Conservation (phyloP, 208 protist species). For the Novymonas esmeraldas region DNA sequence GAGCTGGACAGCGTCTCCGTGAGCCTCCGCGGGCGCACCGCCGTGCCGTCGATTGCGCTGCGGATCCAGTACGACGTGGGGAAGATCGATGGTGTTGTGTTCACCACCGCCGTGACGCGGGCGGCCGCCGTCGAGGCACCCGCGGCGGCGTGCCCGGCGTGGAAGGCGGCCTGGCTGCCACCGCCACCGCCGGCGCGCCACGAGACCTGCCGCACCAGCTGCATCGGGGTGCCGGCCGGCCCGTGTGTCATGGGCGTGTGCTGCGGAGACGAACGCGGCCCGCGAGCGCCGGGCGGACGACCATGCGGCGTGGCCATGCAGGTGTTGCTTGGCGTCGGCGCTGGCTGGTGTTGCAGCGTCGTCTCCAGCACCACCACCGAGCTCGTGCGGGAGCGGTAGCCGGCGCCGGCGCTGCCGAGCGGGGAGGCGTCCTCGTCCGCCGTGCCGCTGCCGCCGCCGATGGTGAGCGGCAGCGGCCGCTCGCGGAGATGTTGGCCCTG, state of each 20-base stretch:
- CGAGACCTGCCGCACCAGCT: neutral
- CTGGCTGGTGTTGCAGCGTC: neutral
- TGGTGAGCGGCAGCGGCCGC: neutral
- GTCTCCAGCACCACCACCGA: neutral
- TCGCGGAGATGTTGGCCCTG: neutral
- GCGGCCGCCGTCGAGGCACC: neutral
- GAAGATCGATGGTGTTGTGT: neutral
- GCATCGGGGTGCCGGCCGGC: no score
- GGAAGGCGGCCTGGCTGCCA: neutral
- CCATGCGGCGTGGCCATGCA: neutral
- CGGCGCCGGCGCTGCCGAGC: no score
- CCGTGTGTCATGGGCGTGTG: no score
- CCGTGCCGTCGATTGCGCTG: neutral
- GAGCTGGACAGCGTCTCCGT: neutral
- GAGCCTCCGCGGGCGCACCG: neutral
- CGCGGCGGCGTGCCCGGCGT: no score
- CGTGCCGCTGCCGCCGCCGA: no score
- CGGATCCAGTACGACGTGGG: slow-evolving; percentile 3
- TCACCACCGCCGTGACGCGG: neutral
- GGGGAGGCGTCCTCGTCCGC: neutral
- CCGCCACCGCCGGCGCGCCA: neutral
- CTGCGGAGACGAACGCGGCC: neutral
- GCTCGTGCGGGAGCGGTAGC: neutral
- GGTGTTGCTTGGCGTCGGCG: neutral
- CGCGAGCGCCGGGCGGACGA: neutral